phyloP scores from a whole-genome alignment of 306 rosid genomes.

The Cucumis melo region DNA sequence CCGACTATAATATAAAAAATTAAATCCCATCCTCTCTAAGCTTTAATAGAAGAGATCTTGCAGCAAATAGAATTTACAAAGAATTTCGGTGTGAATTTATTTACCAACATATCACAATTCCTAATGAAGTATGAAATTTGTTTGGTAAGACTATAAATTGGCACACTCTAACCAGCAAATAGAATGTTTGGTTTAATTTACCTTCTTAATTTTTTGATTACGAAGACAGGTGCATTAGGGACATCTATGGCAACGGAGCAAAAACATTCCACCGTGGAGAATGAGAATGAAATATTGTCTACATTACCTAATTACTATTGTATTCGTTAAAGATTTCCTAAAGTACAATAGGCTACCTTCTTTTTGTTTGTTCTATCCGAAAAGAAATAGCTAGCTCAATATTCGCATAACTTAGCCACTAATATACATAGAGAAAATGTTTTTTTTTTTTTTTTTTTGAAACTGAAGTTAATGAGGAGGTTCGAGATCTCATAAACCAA shows the following conservation, averaged over 20 bases:
- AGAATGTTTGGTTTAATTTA: neutral
- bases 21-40: constrained; percentile 69
- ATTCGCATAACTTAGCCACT: too few species aligned
- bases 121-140: neutral
- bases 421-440: neutral
- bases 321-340: neutral
- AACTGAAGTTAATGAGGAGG: neutral
- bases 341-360: neutral
- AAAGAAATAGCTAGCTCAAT: neutral
- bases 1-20: too few species aligned
- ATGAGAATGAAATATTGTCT: neutral
- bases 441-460: too few species aligned
- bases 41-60: constrained; percentile 57
- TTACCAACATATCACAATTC: neutral
- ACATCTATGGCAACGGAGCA: neutral
- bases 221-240: neutral
- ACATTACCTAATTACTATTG: neutral
- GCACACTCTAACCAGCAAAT: neutral
- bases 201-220: neutral
- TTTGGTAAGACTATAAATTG: neutral
- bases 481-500: constrained; percentile 43
- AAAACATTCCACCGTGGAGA: neutral
- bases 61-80: constrained; percentile 12
- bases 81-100: neutral
- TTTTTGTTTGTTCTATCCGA: neutral